Percentiles rank a stretch among this genome's conserved stretches.
Evolutionary conservation across 345 rosid genomes (phyloP).

Genomic region (Euphorbia tirucalli): DNA sequence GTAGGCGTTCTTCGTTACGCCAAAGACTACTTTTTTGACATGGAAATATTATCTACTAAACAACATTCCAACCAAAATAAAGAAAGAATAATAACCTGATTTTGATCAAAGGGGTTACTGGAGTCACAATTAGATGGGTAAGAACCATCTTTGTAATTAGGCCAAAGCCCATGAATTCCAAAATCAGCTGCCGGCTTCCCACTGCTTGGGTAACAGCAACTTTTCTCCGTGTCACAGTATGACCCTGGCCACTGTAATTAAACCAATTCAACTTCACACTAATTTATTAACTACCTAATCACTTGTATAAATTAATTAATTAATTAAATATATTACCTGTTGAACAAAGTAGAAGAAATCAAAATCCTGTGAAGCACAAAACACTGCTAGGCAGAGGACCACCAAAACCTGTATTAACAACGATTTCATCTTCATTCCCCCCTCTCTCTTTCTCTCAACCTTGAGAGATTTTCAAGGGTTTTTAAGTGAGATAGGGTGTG

Average conservation of each 20-base stretch:
- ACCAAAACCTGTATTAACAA: slow-evolving; percentile 33
- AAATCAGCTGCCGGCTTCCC: slow-evolving; percentile 93
- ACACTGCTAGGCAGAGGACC: slow-evolving; percentile 30
- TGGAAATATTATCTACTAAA: neutral
- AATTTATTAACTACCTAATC: neutral
- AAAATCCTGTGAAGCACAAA: slow-evolving; percentile 56
- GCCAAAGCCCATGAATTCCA: slow-evolving; percentile 96
- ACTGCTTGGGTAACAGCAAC: slow-evolving; percentile 78
- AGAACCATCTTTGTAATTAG: slow-evolving; percentile 68
- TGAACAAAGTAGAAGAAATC: slow-evolving; percentile 98
- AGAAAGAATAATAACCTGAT: slow-evolving; percentile 39
- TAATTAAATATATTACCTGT: too few species aligned
- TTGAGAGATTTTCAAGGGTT: too few species aligned
- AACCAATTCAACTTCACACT: neutral
- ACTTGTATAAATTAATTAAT: neutral
- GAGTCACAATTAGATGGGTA: slow-evolving; percentile 84
- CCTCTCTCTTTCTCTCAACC: too few species aligned
- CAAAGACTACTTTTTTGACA: too few species aligned
- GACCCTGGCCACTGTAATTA: slow-evolving; percentile 99
- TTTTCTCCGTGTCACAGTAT: slow-evolving; percentile 62
- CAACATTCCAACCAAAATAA: neutral
- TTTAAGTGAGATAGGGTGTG: neutral
- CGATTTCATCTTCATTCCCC: slow-evolving; percentile 32
- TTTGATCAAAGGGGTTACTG: slow-evolving; percentile 41
- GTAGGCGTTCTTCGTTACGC: neutral